Base-by-base conservation (phyloP, 2,329 filamentous ascomycete genomes). In the Penicillium sp. region DNA sequence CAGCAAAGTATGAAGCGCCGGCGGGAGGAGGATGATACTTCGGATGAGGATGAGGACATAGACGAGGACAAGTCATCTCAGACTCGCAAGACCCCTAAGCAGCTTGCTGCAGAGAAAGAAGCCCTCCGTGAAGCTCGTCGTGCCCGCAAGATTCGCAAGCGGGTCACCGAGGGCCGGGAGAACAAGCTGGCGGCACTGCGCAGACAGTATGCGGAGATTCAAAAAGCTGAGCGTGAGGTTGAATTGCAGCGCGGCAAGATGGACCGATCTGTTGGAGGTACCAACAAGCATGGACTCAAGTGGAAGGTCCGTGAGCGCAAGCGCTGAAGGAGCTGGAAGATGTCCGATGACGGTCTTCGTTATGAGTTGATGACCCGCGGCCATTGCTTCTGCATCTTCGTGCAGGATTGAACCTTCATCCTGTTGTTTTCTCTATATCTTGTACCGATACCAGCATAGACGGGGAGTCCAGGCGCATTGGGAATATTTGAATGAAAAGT, bases 301-400 rank as follows among this genome's bases (percentile, higher is more conserved):
- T 89, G 86, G 80, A 88, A 88, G 78, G 77, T 85, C 47, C 77
- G 85, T 57, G 84, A 87, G 76, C 78, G 86, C 65, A 88, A 87
- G 78, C 79, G 80, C 67, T 87, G 58, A 76, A 47, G 57, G 64
- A 45, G 35, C 58, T 54, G 55, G 22, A 48, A 51, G 25, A 20
- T 39, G 42, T 51, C 53, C 55, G 53, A 20, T 28, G 48, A 35
- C 51, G 28, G 47, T 10, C n/a, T 43, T 58, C 47, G 49, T 66
- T 57, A 67, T 58, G 64, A 67, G 64, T 67, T 64, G 62, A 67
- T 65, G 65, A 67, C 60, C 59, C 55, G 57, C 53, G 54, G 60
- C 55, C 56, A 60, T 47, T 35, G 25, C 28, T 47, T 55, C 42
- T 57, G 51, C 56, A 49, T 20, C 47, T 35, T 35, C 47, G 47